Percentiles rank a stretch among this genome's conserved stretches.
phyloP scores from a whole-genome alignment of 2,329 filamentous ascomycete genomes.

The Nemania sp. region DNA sequence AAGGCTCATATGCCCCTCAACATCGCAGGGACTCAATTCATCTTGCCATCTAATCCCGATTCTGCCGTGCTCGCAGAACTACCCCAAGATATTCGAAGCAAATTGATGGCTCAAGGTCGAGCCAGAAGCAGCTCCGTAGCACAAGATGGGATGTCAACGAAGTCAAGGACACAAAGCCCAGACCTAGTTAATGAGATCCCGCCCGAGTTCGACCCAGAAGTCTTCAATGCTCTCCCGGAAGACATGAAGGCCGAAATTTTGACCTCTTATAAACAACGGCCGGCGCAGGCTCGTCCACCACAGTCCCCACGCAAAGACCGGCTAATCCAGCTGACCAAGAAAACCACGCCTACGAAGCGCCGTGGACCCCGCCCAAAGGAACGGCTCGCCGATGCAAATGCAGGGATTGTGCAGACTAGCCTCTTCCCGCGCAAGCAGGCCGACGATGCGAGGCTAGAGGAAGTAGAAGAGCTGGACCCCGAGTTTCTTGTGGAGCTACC shows the following conservation, averaged over 20 bases:
- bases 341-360: conserved; percentile 70
- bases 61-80: conserved; percentile 81
- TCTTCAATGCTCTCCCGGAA: conserved; percentile 80
- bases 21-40: conserved; percentile 85
- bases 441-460: conserved; percentile 38
- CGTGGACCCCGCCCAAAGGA: conserved; percentile 54
- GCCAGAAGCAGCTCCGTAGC: conserved; percentile 33
- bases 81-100: conserved; percentile 79
- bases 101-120: conserved; percentile 65
- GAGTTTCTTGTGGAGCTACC: conserved; percentile 84
- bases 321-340: conserved; percentile 53
- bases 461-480: conserved; percentile 61
- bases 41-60: conserved; percentile 84
- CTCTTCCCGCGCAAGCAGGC: conserved; percentile 57
- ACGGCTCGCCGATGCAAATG: conserved; percentile 57
- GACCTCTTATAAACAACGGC: conserved; percentile 63
- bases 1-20: conserved; percentile 73
- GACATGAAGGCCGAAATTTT: conserved; percentile 86
- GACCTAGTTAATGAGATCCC: conserved; percentile 52
- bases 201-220: conserved; percentile 82
- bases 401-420: conserved; percentile 73
- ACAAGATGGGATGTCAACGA: conserved; percentile 40
- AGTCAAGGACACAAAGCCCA: conserved; percentile 47
- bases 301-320: conserved; percentile 63
- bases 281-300: conserved; percentile 43